Conservation (phyloP, 768 basidiomycete species). For the Cyclocybe aegerita region DNA sequence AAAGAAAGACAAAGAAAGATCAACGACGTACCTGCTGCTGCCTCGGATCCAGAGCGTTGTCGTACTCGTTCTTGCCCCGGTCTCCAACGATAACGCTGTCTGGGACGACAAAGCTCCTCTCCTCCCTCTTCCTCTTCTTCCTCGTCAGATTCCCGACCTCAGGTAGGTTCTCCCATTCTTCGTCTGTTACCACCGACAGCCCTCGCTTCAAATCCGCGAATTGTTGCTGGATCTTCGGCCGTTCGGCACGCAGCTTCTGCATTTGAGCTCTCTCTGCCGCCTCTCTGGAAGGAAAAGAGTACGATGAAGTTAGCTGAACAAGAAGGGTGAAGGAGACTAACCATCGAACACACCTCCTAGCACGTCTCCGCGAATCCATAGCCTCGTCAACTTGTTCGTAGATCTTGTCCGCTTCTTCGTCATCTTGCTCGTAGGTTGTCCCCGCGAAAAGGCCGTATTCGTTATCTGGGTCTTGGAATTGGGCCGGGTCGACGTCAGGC, state of each 20-base stretch:
- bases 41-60: slow-evolving; percentile 70
- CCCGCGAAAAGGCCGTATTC: slow-evolving; percentile 96
- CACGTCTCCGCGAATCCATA: slow-evolving; percentile 85
- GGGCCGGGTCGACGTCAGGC: slow-evolving; percentile 82
- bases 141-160: slow-evolving; percentile 96
- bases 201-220: slow-evolving; percentile 95
- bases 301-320: slow-evolving; percentile 22
- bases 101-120: slow-evolving; percentile 85
- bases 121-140: slow-evolving; percentile 85
- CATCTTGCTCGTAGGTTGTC: slow-evolving; percentile 94
- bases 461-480: slow-evolving; percentile 96
- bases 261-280: slow-evolving; percentile 73
- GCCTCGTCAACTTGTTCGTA: slow-evolving; percentile 89
- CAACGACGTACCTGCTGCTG: slow-evolving; percentile 67
- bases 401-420: slow-evolving; percentile 95
- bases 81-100: slow-evolving; percentile 93
- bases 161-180: slow-evolving; percentile 93
- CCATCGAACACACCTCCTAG: slow-evolving; percentile 66
- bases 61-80: slow-evolving; percentile 69
- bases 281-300: slow-evolving; percentile 49
- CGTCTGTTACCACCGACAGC: slow-evolving; percentile 80
- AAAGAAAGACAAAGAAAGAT: background rate
- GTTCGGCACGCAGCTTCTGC: slow-evolving; percentile 77
- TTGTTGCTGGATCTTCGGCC: slow-evolving; percentile 94
- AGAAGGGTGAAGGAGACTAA: slow-evolving; percentile 34